phyloP scores from a whole-genome alignment of 768 basidiomycete genomes.

The Naganishia friedmannii region DNA sequence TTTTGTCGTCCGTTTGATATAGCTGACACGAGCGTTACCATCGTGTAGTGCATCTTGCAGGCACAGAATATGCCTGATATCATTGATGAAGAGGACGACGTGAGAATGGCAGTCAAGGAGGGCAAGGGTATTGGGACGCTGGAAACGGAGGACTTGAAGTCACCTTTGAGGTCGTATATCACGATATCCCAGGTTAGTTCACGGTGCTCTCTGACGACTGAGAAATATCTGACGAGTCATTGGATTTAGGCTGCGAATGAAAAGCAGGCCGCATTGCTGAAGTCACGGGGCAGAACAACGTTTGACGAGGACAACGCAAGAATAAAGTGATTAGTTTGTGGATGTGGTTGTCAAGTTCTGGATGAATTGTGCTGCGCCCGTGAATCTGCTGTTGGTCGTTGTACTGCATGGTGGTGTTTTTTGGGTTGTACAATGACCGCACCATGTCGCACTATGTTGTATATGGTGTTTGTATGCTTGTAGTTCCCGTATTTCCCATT shows the following conservation, averaged over 20 bases:
- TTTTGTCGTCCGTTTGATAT: neutral
- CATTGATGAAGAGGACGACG: slow-evolving; percentile 36
- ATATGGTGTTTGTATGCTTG: too few species aligned
- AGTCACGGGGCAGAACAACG: slow-evolving; percentile 11
- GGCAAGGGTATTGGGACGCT: slow-evolving; percentile 13
- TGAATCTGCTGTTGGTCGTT: neutral
- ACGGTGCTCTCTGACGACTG: neutral
- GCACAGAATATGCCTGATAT: slow-evolving; percentile 45
- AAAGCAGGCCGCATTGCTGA: slow-evolving; percentile 40
- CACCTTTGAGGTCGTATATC: slow-evolving; percentile 47
- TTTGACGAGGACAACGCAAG: neutral
- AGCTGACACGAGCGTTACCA: neutral
- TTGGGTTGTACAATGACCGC: neutral
- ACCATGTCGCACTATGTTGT: too few species aligned
- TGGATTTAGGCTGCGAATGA: slow-evolving; percentile 46
- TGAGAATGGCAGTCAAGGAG: slow-evolving; percentile 33
- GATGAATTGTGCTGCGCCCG: neutral
- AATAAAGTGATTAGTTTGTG: neutral
- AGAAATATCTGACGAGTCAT: neutral
- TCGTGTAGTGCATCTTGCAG: slow-evolving; percentile 43
- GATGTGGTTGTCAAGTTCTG: neutral
- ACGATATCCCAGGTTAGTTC: slow-evolving; percentile 51
- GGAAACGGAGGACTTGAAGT: slow-evolving; percentile 33
- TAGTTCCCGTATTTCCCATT: too few species aligned
- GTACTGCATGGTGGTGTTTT: neutral